Evolutionary conservation across 495 filamentous ascomycete species (phyloP).

Genomic region (Penicillium ochrochloron): DNA sequence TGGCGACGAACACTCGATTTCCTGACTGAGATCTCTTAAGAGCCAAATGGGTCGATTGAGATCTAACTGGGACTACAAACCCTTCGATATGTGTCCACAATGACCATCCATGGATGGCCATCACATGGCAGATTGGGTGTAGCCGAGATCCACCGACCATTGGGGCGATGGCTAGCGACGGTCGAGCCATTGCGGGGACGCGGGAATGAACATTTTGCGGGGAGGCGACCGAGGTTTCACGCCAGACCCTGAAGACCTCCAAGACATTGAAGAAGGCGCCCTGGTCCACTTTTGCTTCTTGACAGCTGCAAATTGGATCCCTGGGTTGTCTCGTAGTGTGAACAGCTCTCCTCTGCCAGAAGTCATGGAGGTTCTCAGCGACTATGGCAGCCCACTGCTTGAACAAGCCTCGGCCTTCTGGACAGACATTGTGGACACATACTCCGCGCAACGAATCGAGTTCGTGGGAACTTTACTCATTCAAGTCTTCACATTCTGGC

Average conservation of each 20-base stretch:
- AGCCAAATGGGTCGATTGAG: neutral
- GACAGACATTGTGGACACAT: conserved; percentile 28
- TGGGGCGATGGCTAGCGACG: conserved; percentile 10
- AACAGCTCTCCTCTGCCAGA: neutral
- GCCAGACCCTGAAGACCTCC: conserved; percentile 1
- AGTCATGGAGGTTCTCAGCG: conserved; percentile 9
- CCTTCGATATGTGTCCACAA: neutral
- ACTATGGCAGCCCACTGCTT: neutral
- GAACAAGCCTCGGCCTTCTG: conserved; percentile 25
- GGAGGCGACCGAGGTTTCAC: conserved; percentile 27
- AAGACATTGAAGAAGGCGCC: neutral
- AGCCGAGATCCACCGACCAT: conserved; percentile 22
- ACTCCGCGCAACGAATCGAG: conserved; percentile 43
- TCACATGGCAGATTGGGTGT: conserved; percentile 25
- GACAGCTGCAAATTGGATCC: neutral
- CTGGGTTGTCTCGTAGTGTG: no score
- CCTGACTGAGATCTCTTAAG: neutral
- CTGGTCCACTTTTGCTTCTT: neutral
- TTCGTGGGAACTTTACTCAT: conserved; percentile 50
- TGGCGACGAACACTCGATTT: neutral
- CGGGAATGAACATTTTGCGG: conserved; percentile 12
- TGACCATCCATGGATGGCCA: neutral
- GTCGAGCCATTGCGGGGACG: conserved; percentile 28
- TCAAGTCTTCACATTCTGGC: conserved; percentile 57
- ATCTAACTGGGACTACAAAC: neutral